Base-by-base conservation (phyloP, 2,329 filamentous ascomycete species). In the Ceratocystis smalleyi region DNA sequence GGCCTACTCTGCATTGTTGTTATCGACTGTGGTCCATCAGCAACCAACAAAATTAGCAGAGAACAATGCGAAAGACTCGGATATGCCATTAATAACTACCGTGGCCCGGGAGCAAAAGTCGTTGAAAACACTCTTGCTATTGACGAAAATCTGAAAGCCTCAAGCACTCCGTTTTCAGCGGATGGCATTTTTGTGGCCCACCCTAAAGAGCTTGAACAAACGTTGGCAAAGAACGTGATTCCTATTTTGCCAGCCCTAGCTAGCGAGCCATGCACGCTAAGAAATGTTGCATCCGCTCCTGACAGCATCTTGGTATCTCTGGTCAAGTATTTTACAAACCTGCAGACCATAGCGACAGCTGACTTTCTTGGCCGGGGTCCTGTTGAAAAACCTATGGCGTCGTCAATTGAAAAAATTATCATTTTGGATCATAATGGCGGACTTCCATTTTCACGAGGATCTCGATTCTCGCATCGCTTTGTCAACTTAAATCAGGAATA, bases 401-500 rank as follows among this genome's bases (percentile, higher is more conserved):
- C 80, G 32, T 66, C 82, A 0, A 76, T 99, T 5, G 92, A 97
- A 71, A 83, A 92, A 43, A 79, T 99, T 51, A 95, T 99, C 67
- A 77, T 99, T 32, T 79, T 99, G 5, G 94, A 99, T 72, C 85
- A 89, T 0, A 75, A 91, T 0, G 94, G 94, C 2, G 92, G 91
- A 0, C 90, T 91, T 57, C 94, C 94, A 0, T 79, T 89, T 66
- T 72, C 80, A 69, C 73, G 72, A 4, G 72, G 71, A 27, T 71
- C 73, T 1, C 71, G 71, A 1, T 70, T 73, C 22, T 72, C 72
- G 40, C 76, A 78, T 64, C 71, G 76, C 43, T 97, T 96, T 71
- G 83, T 99, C 71, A 99, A 99, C 70, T 80, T 99, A 65, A 88
- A 95, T 71, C 91, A 97, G 71, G 92, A 99, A 72, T 96, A 88